phyloP scores from a whole-genome alignment of 257 asterid genomes.

The Primulina huaijiensis region DNA sequence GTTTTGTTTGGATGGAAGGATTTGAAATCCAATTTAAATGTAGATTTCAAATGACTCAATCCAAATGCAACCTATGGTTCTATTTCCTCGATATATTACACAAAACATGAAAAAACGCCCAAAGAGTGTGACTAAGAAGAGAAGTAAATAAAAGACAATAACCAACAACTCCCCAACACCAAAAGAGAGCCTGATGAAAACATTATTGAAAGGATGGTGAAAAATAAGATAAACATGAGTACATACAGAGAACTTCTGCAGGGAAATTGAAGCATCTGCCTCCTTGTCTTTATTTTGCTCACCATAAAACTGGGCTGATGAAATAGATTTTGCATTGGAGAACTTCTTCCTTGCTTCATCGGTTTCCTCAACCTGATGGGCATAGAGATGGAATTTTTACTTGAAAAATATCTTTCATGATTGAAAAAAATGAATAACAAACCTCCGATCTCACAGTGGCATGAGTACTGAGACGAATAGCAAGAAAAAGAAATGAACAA shows the following conservation, averaged over 20 bases:
- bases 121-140: too few species aligned
- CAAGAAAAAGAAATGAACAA: not conserved
- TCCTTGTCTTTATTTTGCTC: constrained; percentile 54
- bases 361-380: constrained; percentile 77
- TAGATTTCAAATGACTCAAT: too few species aligned
- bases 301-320: constrained; percentile 95
- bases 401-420: not conserved
- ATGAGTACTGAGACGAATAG: not conserved
- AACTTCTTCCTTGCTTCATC: constrained; percentile 99
- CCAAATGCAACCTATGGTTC: too few species aligned
- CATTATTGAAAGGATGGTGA: not conserved
- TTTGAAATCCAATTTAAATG: too few species aligned
- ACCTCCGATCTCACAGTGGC: constrained; percentile 1
- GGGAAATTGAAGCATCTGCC: constrained; percentile 62
- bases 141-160: not conserved
- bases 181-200: constrained; percentile 4
- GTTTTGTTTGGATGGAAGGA: too few species aligned
- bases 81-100: too few species aligned
- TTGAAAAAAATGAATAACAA: not conserved
- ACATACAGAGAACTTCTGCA: constrained; percentile 89
- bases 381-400: constrained; percentile 9
- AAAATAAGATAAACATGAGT: constrained; percentile 2
- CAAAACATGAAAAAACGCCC: not conserved
- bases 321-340: constrained; percentile 90
- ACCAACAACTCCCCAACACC: not conserved